Evolutionary conservation across 2,329 filamentous ascomycete species (phyloP), one percentile per base, ranked within the genome.

Genomic region (Neopestalotiopsis rosae): DNA sequence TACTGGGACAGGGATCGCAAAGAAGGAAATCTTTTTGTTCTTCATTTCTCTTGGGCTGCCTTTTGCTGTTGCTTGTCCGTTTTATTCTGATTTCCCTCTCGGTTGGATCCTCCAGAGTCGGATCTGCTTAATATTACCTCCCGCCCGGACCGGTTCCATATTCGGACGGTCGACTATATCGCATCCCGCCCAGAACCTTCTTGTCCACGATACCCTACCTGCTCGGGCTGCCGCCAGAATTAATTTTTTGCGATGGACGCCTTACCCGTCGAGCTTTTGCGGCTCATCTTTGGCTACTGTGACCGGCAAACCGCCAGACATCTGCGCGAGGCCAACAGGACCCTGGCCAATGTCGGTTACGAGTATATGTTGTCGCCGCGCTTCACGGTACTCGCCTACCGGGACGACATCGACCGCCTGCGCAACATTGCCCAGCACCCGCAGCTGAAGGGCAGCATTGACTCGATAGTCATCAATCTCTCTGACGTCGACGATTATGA

Each of bases 401-500:
- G 81, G 66, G 78, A 84, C 72, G 85, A 87, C 71, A 79, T 84
- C 57, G 76, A 79, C 59, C 80, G 83, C 17, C 78, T 87, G 24
- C 79, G 82, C 68, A 77, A 76, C 63, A 84, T 87, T 68, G 82
- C 85, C 17, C 74, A 76, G 66, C 79, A 85, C 70, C 78, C 81
- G 52, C 81, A 80, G 5, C 80, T 86, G 40, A 80, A 81, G 65
- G 74, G 74, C 58, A 79, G 78, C 69, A 82, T 87, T 74, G 77
- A 78, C 34, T 79, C 81, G 24, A 74, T 86, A 69, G 82, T 80
- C 68, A 80, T 87, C 73, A 85, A 85, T 73, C 79, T 87, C 66
- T 78, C 82, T 68, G 79, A 82, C 62, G 71, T 84, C 58, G 78
- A 82, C 70, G 79, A 80, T 68, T 81, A 82, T 67, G 79, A 80